These are phyloP conservation scores for Physcomitrium patens DNA, from an alignment of 225 moss, liverwort and hornwort species.

Conservation along the genomic window DNA sequence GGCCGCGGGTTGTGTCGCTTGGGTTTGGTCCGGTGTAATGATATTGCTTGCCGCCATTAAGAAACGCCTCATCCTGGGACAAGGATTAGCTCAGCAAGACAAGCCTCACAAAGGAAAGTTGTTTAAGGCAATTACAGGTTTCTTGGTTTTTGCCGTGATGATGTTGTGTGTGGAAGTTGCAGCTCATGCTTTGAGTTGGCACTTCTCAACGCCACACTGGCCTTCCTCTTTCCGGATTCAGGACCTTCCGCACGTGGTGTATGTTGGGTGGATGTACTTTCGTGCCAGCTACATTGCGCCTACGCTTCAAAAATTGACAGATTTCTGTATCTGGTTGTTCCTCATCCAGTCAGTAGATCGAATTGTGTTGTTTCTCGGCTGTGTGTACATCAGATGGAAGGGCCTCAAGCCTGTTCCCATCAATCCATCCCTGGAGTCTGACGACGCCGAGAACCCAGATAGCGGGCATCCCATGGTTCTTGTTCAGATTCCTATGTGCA, in stretches of 20 bases:
- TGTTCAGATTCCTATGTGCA: conserved; percentile 91
- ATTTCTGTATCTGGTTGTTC: conserved; percentile 76
- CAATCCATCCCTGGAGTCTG: conserved; percentile 59
- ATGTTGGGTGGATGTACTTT: conserved; percentile 34
- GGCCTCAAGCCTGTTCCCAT: conserved; percentile 60
- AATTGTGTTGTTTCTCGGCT: conserved; percentile 68
- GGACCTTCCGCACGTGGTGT: conserved; percentile 35
- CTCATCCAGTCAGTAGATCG: conserved; percentile 82
- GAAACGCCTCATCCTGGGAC: conserved; percentile 70
- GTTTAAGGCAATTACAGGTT: conserved; percentile 56
- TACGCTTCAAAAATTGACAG: conserved; percentile 62
- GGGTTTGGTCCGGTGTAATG: conserved; percentile 66
- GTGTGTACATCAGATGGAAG: conserved; percentile 68
- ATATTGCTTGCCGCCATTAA: conserved; percentile 63
- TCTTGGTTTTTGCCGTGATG: conserved; percentile 64
- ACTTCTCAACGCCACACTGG: conserved; percentile 54
- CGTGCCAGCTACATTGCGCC: conserved; percentile 60
- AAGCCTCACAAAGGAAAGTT: conserved; percentile 48
- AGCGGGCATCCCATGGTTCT: conserved; percentile 74
- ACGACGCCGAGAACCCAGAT: conserved; percentile 69
- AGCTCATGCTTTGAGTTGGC: conserved; percentile 76
- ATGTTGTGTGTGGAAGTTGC: conserved; percentile 72
- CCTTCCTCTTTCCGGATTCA: conserved; percentile 20
- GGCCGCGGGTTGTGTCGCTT: conserved; percentile 71
- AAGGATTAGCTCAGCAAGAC: conserved; percentile 58